Percentiles rank a stretch among this genome's conserved stretches.
phyloP scores from a whole-genome alignment of 2,329 filamentous ascomycete species.

The Fusarium falciforme region DNA sequence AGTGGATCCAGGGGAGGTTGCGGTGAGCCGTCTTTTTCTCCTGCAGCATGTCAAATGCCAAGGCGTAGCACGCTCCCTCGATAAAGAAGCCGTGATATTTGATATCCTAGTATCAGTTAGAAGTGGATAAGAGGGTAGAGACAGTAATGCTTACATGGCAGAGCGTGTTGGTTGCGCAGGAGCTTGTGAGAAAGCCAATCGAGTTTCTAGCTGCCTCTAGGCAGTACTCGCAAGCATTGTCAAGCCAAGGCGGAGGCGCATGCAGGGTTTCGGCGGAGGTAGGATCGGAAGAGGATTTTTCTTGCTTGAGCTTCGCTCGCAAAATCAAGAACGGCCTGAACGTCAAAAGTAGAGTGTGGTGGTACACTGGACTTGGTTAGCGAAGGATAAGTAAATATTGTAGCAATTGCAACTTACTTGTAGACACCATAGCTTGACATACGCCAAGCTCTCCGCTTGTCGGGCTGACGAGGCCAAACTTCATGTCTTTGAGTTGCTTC shows the following conservation, averaged over 20 bases:
- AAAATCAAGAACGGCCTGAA: conserved; percentile 59
- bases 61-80: conserved; percentile 53
- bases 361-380: conserved; percentile 51
- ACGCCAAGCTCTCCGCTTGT: conserved; percentile 54
- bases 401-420: conserved; percentile 46
- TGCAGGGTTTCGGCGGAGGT: conserved; percentile 23
- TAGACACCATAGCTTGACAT: conserved; percentile 53
- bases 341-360: conserved; percentile 55
- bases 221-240: conserved; percentile 56
- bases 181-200: conserved; percentile 54
- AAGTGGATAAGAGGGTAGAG: no score
- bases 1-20: conserved; percentile 56
- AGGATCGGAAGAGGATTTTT: conserved; percentile 29
- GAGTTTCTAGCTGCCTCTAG: conserved; percentile 54
- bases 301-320: conserved; percentile 53
- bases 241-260: conserved; percentile 51
- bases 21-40: conserved; percentile 49
- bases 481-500: conserved; percentile 45
- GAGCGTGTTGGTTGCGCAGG: conserved; percentile 52
- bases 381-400: background rate
- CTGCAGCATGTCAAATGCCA: conserved; percentile 57
- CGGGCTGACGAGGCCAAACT: conserved; percentile 49
- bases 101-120: conserved; percentile 49
- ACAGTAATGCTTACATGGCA: conserved; percentile 43
- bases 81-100: conserved; percentile 59